Conservation (phyloP, 2,329 filamentous ascomycete species). For the Cordyceps cateniannulata region DNA sequence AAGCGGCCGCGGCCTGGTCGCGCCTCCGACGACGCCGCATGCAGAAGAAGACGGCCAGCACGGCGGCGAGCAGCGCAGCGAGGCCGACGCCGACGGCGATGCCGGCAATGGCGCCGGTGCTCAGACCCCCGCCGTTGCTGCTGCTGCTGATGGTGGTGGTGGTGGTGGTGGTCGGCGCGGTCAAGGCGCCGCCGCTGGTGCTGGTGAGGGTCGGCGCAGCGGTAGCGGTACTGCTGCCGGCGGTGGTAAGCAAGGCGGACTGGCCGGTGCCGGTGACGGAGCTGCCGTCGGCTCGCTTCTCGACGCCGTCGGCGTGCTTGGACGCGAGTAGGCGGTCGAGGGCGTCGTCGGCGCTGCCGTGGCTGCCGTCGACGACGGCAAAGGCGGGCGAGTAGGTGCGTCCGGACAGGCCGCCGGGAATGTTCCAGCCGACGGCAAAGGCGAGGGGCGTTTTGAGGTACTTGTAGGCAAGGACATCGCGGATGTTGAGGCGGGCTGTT, state of each 20-base stretch:
- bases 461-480: not conserved
- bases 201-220: too few species aligned
- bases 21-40: slow-evolving; percentile 30
- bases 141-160: not conserved
- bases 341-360: not conserved
- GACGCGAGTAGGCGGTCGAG: not conserved
- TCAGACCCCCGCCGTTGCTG: slow-evolving; percentile 21
- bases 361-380: not conserved
- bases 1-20: slow-evolving; percentile 14
- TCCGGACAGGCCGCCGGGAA: not conserved
- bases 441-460: not conserved
- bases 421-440: not conserved
- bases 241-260: too few species aligned
- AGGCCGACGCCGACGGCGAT: slow-evolving; percentile 38
- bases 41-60: slow-evolving; percentile 32
- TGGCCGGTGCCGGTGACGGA: slow-evolving; percentile 1
- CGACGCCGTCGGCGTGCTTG: too few species aligned
- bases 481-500: not conserved
- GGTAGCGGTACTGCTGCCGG: too few species aligned
- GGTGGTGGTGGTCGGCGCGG: too few species aligned
- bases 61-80: slow-evolving; percentile 33
- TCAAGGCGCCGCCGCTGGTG: too few species aligned
- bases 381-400: slow-evolving; percentile 1
- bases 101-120: slow-evolving; percentile 39
- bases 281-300: not conserved